Percentiles rank a stretch among this genome's conserved stretches.
Evolutionary conservation across 2,329 filamentous ascomycete genomes (phyloP).

Genomic region (Endocalyx cinctus): DNA sequence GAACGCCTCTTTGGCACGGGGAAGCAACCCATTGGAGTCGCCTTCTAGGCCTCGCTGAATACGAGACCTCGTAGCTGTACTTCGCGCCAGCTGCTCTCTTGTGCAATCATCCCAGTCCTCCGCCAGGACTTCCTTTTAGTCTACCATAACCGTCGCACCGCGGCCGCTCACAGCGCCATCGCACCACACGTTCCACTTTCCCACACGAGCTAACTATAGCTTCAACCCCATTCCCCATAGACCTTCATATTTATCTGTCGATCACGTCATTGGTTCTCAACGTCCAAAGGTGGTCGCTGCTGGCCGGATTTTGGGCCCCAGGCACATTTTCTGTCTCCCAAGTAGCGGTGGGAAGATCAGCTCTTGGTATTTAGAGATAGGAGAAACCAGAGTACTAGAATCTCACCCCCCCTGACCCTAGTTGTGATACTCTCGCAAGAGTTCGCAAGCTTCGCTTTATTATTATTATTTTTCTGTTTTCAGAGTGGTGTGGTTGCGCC

Average conservation of each 20-base stretch:
- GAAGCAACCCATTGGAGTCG: constrained; percentile 29
- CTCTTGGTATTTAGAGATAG: too few species aligned
- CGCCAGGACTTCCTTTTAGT: constrained; percentile 21
- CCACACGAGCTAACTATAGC: constrained; percentile 23
- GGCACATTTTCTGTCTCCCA: too few species aligned
- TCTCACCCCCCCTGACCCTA: too few species aligned
- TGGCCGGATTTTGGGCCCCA: constrained; percentile 21
- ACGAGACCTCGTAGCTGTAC: constrained; percentile 26
- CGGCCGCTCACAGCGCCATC: constrained; percentile 27
- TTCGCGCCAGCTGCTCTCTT: constrained; percentile 21
- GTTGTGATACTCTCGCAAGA: constrained; percentile 23
- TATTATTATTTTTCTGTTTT: too few species aligned
- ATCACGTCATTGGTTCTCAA: constrained; percentile 26
- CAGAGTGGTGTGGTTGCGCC: constrained; percentile 27
- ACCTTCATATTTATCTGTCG: constrained; percentile 19
- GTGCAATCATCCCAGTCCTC: constrained; percentile 18
- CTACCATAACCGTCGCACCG: constrained; percentile 30
- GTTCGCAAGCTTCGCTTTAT: constrained; percentile 24
- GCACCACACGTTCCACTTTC: constrained; percentile 21
- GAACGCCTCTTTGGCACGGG: constrained; percentile 30
- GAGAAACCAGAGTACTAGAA: too few species aligned
- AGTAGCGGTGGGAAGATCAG: too few species aligned
- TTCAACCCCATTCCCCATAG: too few species aligned
- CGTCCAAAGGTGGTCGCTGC: constrained; percentile 18
- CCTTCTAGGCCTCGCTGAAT: constrained; percentile 25